phyloP scores from a whole-genome alignment of 75 land plant genomes.

The Cupressus sempervirens region DNA sequence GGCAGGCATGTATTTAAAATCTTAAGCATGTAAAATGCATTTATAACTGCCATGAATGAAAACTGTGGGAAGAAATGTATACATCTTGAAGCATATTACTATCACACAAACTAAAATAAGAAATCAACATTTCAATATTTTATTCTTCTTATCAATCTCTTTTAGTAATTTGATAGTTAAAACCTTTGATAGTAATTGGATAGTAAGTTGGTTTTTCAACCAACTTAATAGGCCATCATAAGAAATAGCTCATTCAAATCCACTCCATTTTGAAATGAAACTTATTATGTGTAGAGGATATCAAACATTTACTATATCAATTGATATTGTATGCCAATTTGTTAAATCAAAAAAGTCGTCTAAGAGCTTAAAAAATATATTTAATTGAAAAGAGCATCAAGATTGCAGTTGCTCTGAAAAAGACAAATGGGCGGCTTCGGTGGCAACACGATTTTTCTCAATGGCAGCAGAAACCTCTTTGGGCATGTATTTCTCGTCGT shows the following conservation, averaged over 20 bases:
- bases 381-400: not conserved
- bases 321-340: not conserved
- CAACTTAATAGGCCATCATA: not conserved
- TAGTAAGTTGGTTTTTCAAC: no score
- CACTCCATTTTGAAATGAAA: not conserved
- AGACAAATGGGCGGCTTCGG: slow-evolving; percentile 8
- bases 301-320: not conserved
- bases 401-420: not conserved
- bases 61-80: no score
- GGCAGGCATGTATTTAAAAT: no score
- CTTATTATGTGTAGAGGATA: not conserved
- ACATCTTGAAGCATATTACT: no score
- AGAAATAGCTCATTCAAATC: not conserved
- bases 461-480: slow-evolving; percentile 69
- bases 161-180: no score
- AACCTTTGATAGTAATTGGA: no score
- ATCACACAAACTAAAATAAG: no score
- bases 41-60: no score
- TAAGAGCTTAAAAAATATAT: not conserved
- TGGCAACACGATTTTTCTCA: slow-evolving; percentile 64
- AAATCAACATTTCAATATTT: no score
- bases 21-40: no score
- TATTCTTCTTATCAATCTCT: no score
- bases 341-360: not conserved
- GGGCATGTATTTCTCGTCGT: slow-evolving; percentile 96